Evolutionary conservation across 208 protist genomes (phyloP).

Genomic region (Leptomonas pyrrhocoris): DNA sequence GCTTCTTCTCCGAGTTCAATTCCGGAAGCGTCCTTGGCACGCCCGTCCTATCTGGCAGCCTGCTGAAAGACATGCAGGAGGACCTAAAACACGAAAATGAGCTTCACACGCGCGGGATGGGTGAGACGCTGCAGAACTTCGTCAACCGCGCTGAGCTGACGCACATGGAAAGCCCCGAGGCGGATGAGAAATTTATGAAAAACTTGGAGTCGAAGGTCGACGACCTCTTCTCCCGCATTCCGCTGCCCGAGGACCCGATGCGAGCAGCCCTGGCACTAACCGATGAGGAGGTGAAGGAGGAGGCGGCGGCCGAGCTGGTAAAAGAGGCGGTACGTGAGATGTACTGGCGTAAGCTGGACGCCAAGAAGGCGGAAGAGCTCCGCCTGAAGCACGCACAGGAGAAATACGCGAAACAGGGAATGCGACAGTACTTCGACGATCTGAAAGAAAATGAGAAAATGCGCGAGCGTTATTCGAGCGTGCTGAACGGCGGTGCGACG

Average conservation of each 20-base stretch:
- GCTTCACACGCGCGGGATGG: constrained; percentile 44
- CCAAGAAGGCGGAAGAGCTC: constrained; percentile 66
- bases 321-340: constrained; percentile 81
- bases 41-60: constrained; percentile 36
- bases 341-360: constrained; percentile 64
- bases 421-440: constrained; percentile 30
- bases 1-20: constrained; percentile 22
- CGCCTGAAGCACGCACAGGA: constrained; percentile 69
- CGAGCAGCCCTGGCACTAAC: constrained; percentile 68
- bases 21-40: constrained; percentile 54
- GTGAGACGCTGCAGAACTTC: constrained; percentile 58
- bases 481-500: constrained; percentile 1
- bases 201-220: constrained; percentile 56
- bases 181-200: constrained; percentile 58
- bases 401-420: constrained; percentile 33
- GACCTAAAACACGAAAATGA: constrained; percentile 68
- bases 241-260: constrained; percentile 83
- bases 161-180: constrained; percentile 88
- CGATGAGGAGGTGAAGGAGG: constrained; percentile 72
- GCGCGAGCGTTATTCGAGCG: not conserved
- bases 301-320: constrained; percentile 65
- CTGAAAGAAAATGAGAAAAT: constrained; percentile 13
- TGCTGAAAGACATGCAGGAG: constrained; percentile 58
- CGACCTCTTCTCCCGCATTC: constrained; percentile 75
- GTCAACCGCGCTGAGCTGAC: constrained; percentile 61